phyloP scores from a whole-genome alignment of 768 basidiomycete genomes.

The Termitomyces sp. region DNA sequence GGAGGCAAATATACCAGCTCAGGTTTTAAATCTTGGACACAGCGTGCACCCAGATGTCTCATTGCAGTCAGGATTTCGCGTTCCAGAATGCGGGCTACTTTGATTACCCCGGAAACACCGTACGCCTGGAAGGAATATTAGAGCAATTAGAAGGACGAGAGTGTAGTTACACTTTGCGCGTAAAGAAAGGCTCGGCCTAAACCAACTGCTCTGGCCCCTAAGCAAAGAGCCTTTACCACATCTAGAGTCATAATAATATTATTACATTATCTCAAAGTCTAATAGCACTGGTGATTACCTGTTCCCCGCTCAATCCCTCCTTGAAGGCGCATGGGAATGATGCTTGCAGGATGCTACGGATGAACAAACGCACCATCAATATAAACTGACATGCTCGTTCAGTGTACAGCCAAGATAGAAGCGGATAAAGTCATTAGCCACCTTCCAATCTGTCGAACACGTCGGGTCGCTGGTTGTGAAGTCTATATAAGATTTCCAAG shows the following conservation, averaged over 20 bases:
- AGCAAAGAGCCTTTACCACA: constrained; percentile 83
- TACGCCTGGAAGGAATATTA: constrained; percentile 51
- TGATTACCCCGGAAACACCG: constrained; percentile 64
- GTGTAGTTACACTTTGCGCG: constrained; percentile 63
- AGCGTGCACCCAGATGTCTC: constrained; percentile 67
- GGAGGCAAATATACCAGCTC: constrained; percentile 51
- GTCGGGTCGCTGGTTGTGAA: constrained; percentile 70
- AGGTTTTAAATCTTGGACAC: constrained; percentile 59
- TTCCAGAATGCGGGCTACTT: constrained; percentile 60
- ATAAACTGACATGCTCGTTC: constrained; percentile 48
- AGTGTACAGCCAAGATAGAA: constrained; percentile 3
- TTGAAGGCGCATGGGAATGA: constrained; percentile 9
- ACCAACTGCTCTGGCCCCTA: constrained; percentile 85
- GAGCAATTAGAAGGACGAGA: background rate
- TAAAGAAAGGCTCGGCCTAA: constrained; percentile 84
- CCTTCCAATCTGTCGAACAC: constrained; percentile 71
- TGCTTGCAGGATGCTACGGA: background rate
- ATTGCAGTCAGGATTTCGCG: constrained; percentile 76
- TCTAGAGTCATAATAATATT: constrained; percentile 32
- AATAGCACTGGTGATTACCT: constrained; percentile 28
- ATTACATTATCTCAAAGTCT: background rate
- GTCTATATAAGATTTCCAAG: constrained; percentile 68
- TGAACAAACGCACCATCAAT: constrained; percentile 57
- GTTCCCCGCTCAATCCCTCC: constrained; percentile 73
- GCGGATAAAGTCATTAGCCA: constrained; percentile 13